A percentile compares a stretch with the other conserved stretches of the same genome.
Evolutionary conservation across 2,329 filamentous ascomycete species (phyloP).

Genomic region (Thelonectria discophora): DNA sequence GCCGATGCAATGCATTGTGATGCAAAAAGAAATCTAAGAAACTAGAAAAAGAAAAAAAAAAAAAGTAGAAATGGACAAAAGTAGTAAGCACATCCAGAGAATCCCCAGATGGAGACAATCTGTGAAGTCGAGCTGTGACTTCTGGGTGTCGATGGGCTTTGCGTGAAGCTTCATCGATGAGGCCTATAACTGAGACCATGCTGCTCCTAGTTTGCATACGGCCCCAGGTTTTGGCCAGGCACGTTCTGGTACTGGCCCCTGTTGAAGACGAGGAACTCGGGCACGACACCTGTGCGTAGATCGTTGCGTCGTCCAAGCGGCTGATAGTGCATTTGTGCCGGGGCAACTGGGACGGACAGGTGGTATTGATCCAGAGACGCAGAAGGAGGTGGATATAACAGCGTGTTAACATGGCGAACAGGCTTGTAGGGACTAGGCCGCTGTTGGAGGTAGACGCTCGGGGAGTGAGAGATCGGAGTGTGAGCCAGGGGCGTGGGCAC

Average conservation of each 20-base stretch:
- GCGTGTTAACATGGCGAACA: conserved; percentile 85
- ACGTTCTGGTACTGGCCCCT: conserved; percentile 44
- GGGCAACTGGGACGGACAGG: conserved; percentile 63
- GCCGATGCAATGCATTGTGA: conserved; percentile 45
- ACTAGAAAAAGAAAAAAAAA: conserved; percentile 32
- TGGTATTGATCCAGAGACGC: conserved; percentile 80
- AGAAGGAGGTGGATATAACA: conserved; percentile 88
- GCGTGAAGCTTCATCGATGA: background rate
- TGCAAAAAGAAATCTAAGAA: conserved; percentile 25
- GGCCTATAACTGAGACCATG: conserved; percentile 21
- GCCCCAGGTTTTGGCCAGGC: conserved; percentile 41
- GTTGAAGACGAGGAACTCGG: conserved; percentile 62
- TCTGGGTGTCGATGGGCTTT: conserved; percentile 14
- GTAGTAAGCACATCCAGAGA: conserved; percentile 27
- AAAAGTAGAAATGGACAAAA: conserved; percentile 10
- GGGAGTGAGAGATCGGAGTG: conserved; percentile 79
- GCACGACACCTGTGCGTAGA: conserved; percentile 75
- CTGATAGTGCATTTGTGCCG: conserved; percentile 84
- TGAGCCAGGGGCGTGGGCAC: conserved; percentile 66
- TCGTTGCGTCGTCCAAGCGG: conserved; percentile 75
- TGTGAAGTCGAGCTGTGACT: conserved; percentile 13
- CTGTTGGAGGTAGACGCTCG: conserved; percentile 86
- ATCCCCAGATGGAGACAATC: conserved; percentile 1
- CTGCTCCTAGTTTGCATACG: conserved; percentile 49
- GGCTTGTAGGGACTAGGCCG: conserved; percentile 93